Evolutionary conservation across 2,329 filamentous ascomycete species (phyloP).

Genomic region (Fusarium phyllophilum): DNA sequence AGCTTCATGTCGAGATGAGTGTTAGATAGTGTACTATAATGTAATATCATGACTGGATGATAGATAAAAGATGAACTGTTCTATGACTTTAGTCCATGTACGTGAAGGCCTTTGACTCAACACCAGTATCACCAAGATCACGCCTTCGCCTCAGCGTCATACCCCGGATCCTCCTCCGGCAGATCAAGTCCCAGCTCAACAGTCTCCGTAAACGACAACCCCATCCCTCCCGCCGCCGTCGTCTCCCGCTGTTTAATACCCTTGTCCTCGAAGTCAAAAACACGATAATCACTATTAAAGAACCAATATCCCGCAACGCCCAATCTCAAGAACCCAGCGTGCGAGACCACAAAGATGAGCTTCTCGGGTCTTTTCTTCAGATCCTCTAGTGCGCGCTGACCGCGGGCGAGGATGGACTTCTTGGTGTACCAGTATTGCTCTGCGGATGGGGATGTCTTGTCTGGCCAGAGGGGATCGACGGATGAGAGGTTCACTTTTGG

Average conservation of each 20-base stretch:
- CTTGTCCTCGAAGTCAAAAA: slow-evolving; percentile 64
- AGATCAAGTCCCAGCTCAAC: slow-evolving; percentile 54
- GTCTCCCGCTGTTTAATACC: slow-evolving; percentile 59
- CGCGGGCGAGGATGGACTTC: slow-evolving; percentile 64
- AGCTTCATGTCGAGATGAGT: slow-evolving; percentile 83
- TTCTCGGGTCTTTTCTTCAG: slow-evolving; percentile 67
- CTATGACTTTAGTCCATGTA: background rate
- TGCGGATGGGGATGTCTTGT: slow-evolving; percentile 64
- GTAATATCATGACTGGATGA: slow-evolving; percentile 27
- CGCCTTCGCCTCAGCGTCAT: background rate
- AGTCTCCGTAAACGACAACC: slow-evolving; percentile 48
- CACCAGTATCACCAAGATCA: background rate
- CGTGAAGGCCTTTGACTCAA: background rate
- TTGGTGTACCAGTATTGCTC: slow-evolving; percentile 63
- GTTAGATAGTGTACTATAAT: slow-evolving; percentile 28
- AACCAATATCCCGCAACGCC: slow-evolving; percentile 66
- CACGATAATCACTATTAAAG: slow-evolving; percentile 71
- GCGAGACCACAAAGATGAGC: slow-evolving; percentile 71
- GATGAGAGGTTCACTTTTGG: slow-evolving; percentile 65
- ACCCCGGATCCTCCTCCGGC: slow-evolving; percentile 46
- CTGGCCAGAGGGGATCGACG: slow-evolving; percentile 69
- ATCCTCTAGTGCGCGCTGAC: slow-evolving; percentile 58
- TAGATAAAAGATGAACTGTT: background rate
- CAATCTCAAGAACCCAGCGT: slow-evolving; percentile 70
- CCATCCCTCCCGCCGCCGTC: slow-evolving; percentile 50